Percentiles rank a stretch among this genome's conserved stretches.
Conservation (phyloP, 2,329 filamentous ascomycete genomes). For the Geoglossum cookeanum region DNA sequence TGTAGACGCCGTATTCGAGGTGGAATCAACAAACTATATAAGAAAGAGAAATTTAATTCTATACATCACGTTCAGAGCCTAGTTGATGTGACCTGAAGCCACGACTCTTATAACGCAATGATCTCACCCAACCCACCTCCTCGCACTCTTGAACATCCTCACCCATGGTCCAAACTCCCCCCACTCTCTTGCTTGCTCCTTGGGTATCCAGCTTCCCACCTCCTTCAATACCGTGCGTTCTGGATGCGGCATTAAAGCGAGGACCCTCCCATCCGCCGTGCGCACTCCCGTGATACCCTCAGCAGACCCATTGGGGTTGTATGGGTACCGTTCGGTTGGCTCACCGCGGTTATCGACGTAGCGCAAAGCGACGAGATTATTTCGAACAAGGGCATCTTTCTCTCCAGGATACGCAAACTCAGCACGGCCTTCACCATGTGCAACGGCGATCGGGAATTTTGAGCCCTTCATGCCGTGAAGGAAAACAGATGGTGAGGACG, state of each 20-base stretch:
- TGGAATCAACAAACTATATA: too few relatives aligned
- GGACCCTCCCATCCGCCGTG: constrained; percentile 56
- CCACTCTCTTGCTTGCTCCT: constrained; percentile 42
- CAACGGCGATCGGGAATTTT: constrained; percentile 66
- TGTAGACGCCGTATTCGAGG: too few relatives aligned
- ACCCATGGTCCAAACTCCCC: constrained; percentile 73
- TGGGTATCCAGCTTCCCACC: constrained; percentile 56
- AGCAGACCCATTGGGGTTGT: constrained; percentile 75
- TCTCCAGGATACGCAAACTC: constrained; percentile 36
- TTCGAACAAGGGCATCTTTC: constrained; percentile 9
- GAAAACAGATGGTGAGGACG: constrained; percentile 50
- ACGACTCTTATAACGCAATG: too few relatives aligned
- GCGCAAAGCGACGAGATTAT: constrained; percentile 55
- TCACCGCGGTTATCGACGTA: constrained; percentile 70
- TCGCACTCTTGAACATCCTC: constrained; percentile 69
- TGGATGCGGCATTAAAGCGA: constrained; percentile 87
- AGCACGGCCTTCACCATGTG: constrained; percentile 81
- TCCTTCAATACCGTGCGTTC: constrained; percentile 74
- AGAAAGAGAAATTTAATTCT: too few relatives aligned
- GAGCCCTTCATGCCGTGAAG: constrained; percentile 73
- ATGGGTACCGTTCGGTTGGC: constrained; percentile 67
- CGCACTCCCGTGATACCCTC: constrained; percentile 64
- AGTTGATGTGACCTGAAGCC: too few relatives aligned
- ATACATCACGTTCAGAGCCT: too few relatives aligned
- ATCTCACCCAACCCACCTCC: constrained; percentile 58